Evolutionary conservation across 2,329 filamentous ascomycete species (phyloP), one percentile per base, ranked within the genome.

Genomic region (Xylaria polymorpha): DNA sequence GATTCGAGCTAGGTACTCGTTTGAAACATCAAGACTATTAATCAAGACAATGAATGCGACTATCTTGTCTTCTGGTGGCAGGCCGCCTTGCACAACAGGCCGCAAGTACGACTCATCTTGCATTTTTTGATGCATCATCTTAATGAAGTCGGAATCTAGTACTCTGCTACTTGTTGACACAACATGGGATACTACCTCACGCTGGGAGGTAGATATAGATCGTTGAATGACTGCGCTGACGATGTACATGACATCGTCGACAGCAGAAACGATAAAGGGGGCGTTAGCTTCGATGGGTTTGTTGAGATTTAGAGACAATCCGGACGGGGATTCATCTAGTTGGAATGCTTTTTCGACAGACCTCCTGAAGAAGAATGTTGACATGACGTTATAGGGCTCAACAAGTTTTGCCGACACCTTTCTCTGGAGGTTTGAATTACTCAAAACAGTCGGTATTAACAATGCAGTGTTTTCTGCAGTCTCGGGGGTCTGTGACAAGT

Each of bases 201-300:
- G 86, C 78, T 98, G 94, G 1, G 92, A 93, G 0, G 97, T 98
- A 0, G 93, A 91, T 25, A 98, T 85, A 0, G 94, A 92, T 72
- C 95, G 91, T 72, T 97, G 92, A 8, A 98, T 85, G 41, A 98
- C 92, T 60, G 95, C 91, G 78, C 97, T 97, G 78, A 97, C 93
- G 75, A 99, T 98, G 81, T 98, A 99, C 95, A 99, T 98, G 77
- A 98, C 94, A 82, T 98, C 96, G 83, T 99, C 96, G 9, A 99
- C 94, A 0, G 95, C 94, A 1, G 94, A 94, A 51, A 96, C 95
- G 75, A 99, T 97, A 77, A 93, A 97, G 0, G 96, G 96, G 2
- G 94, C 88, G 74, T 94, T 94, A 67, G 90, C 88, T 61, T 91
- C 89, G 51, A 97, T 85, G 3, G 91, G 85, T 76, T 87, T 92